phyloP scores from a whole-genome alignment of 306 rosid genomes.

The Oxytropis ochrocephala region DNA sequence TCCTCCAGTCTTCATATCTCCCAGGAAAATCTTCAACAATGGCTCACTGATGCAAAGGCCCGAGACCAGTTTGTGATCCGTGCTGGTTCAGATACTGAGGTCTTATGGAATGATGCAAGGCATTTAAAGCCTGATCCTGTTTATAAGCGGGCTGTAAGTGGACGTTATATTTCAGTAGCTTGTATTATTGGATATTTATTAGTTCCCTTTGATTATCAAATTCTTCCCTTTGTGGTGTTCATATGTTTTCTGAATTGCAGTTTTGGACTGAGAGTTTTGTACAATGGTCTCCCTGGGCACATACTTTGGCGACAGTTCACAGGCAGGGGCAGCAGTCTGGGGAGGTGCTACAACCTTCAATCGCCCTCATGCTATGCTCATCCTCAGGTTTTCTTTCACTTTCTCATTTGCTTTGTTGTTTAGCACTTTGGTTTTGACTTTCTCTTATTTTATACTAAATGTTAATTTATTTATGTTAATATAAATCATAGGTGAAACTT shows the following conservation, averaged over 20 bases:
- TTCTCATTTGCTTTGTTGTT: neutral
- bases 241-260: too few relatives aligned
- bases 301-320: constrained; percentile 73
- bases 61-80: constrained; percentile 91
- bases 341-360: constrained; percentile 66
- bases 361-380: constrained; percentile 83
- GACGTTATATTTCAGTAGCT: neutral
- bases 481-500: constrained; percentile 51
- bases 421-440: neutral
- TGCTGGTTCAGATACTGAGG: constrained; percentile 84
- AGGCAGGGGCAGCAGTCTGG: constrained; percentile 91
- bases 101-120: constrained; percentile 86
- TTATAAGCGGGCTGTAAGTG: constrained; percentile 72
- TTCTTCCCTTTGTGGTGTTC: too few relatives aligned
- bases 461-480: neutral
- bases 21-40: constrained; percentile 86
- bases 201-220: neutral
- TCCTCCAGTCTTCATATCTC: neutral
- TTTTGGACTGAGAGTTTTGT: constrained; percentile 85
- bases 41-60: constrained; percentile 92
- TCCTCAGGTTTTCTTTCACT: constrained; percentile 45
- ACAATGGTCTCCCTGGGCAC: constrained; percentile 86
- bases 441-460: neutral
- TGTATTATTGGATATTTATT: neutral
- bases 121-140: constrained; percentile 78